Evolutionary conservation across 805 yeast species (phyloP).

Genomic region (Wickerhamiella sorbophila): DNA sequence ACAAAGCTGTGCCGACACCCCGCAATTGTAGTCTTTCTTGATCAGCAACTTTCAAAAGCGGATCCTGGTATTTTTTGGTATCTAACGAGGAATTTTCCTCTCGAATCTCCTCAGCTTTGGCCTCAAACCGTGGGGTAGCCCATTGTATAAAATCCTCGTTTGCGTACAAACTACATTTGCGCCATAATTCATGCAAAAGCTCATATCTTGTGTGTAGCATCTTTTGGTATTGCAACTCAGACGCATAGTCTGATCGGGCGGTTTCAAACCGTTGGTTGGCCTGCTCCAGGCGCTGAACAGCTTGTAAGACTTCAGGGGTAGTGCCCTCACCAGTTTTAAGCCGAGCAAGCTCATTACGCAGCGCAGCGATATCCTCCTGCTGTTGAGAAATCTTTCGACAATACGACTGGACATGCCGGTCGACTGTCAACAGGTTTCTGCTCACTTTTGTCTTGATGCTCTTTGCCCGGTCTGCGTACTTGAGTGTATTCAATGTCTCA

Average conservation of each 20-base stretch:
- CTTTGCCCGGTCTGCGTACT: conserved; percentile 84
- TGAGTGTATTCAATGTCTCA: conserved; percentile 80
- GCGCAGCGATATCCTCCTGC: conserved; percentile 53
- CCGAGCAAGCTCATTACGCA: conserved; percentile 32
- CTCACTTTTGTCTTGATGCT: conserved; percentile 71
- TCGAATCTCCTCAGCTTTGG: neutral
- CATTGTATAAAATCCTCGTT: neutral
- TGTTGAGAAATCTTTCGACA: conserved; percentile 74
- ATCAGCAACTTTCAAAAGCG: neutral
- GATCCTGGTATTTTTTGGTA: no score
- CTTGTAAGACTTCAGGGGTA: neutral
- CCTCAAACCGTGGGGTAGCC: neutral
- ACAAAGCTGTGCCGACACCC: neutral
- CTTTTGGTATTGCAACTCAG: neutral
- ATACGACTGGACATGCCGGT: conserved; percentile 74
- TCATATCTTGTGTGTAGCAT: neutral
- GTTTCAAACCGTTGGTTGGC: neutral
- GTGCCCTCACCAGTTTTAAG: neutral
- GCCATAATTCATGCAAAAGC: neutral
- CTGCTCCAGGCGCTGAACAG: neutral
- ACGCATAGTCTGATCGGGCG: neutral
- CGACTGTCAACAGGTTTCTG: conserved; percentile 60
- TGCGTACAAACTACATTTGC: neutral
- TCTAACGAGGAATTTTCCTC: neutral
- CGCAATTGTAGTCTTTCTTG: neutral